Evolutionary conservation across 441 rosid species (phyloP).

Genomic region (Pelargonium myrrhifolium): DNA sequence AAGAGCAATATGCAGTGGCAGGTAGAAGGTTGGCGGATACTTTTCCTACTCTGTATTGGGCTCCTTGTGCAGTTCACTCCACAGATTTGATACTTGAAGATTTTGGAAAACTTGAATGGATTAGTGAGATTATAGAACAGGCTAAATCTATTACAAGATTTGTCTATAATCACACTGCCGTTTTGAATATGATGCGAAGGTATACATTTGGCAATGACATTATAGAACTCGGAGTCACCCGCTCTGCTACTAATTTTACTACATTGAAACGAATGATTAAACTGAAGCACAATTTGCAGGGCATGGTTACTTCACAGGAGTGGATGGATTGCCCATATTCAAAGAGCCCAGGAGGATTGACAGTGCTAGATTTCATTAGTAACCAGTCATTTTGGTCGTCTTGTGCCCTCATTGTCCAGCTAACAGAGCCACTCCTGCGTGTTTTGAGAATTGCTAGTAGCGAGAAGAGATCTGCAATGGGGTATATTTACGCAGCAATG

Average conservation of each 20-base stretch:
- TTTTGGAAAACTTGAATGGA: slow-evolving; percentile 60
- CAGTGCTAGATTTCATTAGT: slow-evolving; percentile 51
- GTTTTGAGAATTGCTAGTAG: slow-evolving; percentile 48
- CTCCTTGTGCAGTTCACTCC: slow-evolving; percentile 71
- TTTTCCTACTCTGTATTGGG: slow-evolving; percentile 74
- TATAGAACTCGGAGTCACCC: slow-evolving; percentile 50
- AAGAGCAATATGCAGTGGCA: slow-evolving; percentile 42
- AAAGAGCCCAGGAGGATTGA: slow-evolving; percentile 61
- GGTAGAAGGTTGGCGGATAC: slow-evolving; percentile 54
- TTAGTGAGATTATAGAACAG: slow-evolving; percentile 49
- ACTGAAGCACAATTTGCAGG: slow-evolving; percentile 55
- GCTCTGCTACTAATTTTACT: slow-evolving; percentile 63
- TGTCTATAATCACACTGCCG: slow-evolving; percentile 59
- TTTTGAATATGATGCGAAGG: slow-evolving; percentile 65
- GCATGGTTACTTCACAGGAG: slow-evolving; percentile 83
- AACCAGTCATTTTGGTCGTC: slow-evolving; percentile 74
- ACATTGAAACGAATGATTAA: slow-evolving; percentile 51
- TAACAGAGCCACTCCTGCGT: slow-evolving; percentile 59
- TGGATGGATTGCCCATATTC: slow-evolving; percentile 70
- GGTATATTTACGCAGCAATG: slow-evolving; percentile 71
- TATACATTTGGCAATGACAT: slow-evolving; percentile 71
- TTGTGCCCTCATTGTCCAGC: slow-evolving; percentile 36
- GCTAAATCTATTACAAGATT: slow-evolving; percentile 74
- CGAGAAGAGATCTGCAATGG: slow-evolving; percentile 77
- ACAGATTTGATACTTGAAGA: slow-evolving; percentile 72